Evolutionary conservation across 2,329 filamentous ascomycete genomes (phyloP), one percentile per base, ranked within the genome.

Genomic region (Coniochaeta sp.): DNA sequence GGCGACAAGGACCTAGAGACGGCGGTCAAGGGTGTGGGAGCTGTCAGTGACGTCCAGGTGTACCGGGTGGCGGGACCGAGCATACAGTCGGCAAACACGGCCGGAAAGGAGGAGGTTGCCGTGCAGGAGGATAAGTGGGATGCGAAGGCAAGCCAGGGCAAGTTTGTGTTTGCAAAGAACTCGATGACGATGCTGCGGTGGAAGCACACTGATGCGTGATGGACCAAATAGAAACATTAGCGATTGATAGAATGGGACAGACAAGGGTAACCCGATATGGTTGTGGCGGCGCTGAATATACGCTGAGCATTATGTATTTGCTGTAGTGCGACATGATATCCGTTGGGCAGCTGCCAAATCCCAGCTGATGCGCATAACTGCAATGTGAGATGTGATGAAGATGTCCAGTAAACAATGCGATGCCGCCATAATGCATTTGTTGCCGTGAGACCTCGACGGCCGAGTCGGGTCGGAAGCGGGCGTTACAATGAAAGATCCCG

Each of bases 161-260:
- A 30, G n/a, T 90, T 80, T 61, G 77, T 69, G 2, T 91, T 91
- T 66, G 73, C 76, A 1, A 89, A 83, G 71, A 81, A 86, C 63
- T 87, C 85, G 3, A 75, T 91, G 46, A 89, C 84, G 3, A 68
- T 91, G 67, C 64, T 91, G 59, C 72, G 77, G 49, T 79, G 75
- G 45, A 48, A 48, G 26, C 45, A 48, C 38, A 24, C 38, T 18
- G 38, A 24, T 42, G 18, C 22, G n/a, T 42, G 20, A 42, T 14
- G 22, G 38, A 42, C 20, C 38, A 14, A 24, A 24, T 14, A 42
- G 20, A 26, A n/a, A n/a, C n/a, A n/a, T n/a, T 42, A 26, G 10
- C 8, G 20, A n/a, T 3, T 13, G 20, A 42, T 42, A 40, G 35
- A 40, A 20, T 40, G 35, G 35, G 9, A 22, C 12, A 22, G 7